Percentiles rank a stretch among this genome's conserved stretches.
These are phyloP conservation scores for Cardiospermum halicacabum DNA, from an alignment of 345 rosid genomes.

Conservation along the genomic window DNA sequence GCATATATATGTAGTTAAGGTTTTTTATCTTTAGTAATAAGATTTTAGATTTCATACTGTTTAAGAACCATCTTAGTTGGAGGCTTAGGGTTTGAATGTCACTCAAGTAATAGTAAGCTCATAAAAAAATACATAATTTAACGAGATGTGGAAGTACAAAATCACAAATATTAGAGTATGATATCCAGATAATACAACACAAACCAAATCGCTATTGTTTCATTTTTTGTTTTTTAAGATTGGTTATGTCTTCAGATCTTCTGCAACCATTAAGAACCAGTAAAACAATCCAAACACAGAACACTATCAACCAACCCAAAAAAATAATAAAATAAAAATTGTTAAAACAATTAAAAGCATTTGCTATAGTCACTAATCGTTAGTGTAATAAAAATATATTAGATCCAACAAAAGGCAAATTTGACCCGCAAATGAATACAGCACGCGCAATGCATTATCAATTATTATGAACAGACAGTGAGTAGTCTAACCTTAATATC, in stretches of 20 bases:
- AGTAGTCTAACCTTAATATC: slow-evolving; percentile 44
- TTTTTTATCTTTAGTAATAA: too few relatives aligned
- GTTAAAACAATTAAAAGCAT: not conserved
- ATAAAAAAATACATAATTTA: not conserved
- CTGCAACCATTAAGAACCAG: too few relatives aligned
- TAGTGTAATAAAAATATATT: not conserved
- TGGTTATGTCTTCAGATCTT: too few relatives aligned
- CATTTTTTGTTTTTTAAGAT: too few relatives aligned
- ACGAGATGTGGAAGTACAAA: not conserved
- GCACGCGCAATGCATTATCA: not conserved
- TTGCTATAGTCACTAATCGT: not conserved
- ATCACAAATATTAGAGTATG: not conserved
- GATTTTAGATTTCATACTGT: too few relatives aligned
- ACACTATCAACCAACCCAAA: too few relatives aligned
- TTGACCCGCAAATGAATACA: not conserved
- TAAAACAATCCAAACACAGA: not conserved
- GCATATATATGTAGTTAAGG: too few relatives aligned
- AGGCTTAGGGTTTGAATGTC: not conserved
- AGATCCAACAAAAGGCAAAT: not conserved
- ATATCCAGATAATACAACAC: not conserved
- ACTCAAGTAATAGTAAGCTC: not conserved
- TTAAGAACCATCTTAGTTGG: too few relatives aligned
- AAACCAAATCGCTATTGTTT: too few relatives aligned
- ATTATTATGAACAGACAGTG: slow-evolving; percentile 7
- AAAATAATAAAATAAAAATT: not conserved